phyloP scores from a whole-genome alignment of 148 eudicot species.

The Oxyria digyna region DNA sequence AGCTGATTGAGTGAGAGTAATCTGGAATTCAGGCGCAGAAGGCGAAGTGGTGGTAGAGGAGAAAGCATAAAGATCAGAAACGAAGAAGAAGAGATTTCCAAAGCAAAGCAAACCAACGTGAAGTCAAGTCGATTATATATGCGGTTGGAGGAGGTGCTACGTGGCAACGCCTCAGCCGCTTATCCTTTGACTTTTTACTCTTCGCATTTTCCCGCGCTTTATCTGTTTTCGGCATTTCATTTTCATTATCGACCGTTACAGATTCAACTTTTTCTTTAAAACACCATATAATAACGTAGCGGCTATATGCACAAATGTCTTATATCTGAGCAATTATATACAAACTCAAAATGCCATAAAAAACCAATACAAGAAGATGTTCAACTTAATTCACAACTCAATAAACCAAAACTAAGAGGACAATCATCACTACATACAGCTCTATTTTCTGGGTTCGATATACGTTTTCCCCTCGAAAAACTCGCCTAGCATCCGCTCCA shows the following conservation, averaged over 20 bases:
- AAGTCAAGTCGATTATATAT: too few species aligned
- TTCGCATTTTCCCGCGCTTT: not conserved
- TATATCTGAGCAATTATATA: too few species aligned
- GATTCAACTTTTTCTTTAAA: too few species aligned
- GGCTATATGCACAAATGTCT: too few species aligned
- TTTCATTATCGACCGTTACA: too few species aligned
- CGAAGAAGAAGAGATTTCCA: not conserved
- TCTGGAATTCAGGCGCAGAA: not conserved
- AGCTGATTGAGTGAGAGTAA: not conserved
- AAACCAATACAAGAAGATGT: not conserved
- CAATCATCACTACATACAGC: not conserved
- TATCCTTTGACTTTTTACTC: not conserved
- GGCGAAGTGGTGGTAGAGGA: not conserved
- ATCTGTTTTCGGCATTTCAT: not conserved
- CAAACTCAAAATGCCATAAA: not conserved
- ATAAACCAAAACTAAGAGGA: not conserved
- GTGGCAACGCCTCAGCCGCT: not conserved
- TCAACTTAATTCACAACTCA: not conserved
- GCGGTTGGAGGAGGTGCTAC: not conserved
- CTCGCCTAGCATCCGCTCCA: slow-evolving; percentile 91
- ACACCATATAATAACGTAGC: too few species aligned
- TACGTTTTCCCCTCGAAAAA: slow-evolving; percentile 77
- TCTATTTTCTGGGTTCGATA: slow-evolving; percentile 48
- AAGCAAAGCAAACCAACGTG: too few species aligned
- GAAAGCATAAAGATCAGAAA: not conserved